phyloP scores from a whole-genome alignment of 768 basidiomycete genomes.

The Tylopilus vinaceipallidus region DNA sequence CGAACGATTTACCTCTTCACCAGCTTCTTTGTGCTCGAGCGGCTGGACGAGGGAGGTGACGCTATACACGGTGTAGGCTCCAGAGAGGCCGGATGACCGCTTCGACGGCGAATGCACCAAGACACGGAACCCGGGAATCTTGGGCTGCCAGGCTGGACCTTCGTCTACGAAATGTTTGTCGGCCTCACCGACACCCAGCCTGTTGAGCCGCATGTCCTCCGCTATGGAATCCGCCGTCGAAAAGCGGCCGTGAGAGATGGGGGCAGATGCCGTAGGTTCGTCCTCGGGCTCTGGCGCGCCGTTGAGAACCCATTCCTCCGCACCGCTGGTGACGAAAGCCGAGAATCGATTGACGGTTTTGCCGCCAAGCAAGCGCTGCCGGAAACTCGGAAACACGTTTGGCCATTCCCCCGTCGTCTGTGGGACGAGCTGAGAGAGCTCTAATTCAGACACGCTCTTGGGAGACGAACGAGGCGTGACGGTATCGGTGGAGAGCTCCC shows the following conservation, averaged over 20 bases:
- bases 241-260: conserved; percentile 28
- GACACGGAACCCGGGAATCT: conserved; percentile 69
- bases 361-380: conserved; percentile 69
- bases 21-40: conserved; percentile 16
- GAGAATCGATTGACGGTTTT: conserved; percentile 84
- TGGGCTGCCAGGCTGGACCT: conserved; percentile 71
- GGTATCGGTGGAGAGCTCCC: conserved; percentile 43
- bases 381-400: conserved; percentile 60
- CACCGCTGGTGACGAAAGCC: conserved; percentile 81
- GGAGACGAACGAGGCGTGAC: conserved; percentile 49
- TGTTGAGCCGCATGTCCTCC: conserved; percentile 40
- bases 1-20: conserved; percentile 22
- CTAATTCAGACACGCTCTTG: conserved; percentile 19
- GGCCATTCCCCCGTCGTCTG: conserved; percentile 72
- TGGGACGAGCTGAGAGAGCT: conserved; percentile 46
- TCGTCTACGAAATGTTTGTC: conserved; percentile 71
- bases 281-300: conserved; percentile 44
- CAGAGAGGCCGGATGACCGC: conserved; percentile 59
- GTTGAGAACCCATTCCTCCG: conserved; percentile 79
- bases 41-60: conserved; percentile 54
- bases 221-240: conserved; percentile 37
- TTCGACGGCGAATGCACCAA: conserved; percentile 83
- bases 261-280: conserved; percentile 16
- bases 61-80: conserved; percentile 72
- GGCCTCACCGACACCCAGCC: conserved; percentile 50